Evolutionary conservation across 306 rosid species (phyloP).

Genomic region (Casuarina glauca): DNA sequence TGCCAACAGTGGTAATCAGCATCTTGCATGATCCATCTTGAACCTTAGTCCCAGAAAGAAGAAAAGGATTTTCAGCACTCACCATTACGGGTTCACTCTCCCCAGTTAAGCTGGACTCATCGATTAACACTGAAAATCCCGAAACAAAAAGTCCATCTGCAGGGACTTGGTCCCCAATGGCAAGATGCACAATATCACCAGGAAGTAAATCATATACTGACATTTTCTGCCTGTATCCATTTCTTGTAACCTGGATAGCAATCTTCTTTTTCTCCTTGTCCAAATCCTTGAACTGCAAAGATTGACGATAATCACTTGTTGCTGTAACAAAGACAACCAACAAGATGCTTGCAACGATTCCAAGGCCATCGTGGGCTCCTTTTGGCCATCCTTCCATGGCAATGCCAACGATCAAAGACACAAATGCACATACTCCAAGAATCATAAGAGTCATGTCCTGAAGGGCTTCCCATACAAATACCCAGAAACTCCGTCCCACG

Average conservation of each 20-base stretch:
- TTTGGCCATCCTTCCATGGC: slow-evolving; percentile 91
- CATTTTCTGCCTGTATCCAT: slow-evolving; percentile 85
- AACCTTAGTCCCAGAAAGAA: slow-evolving; percentile 92
- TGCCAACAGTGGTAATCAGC: slow-evolving; percentile 90
- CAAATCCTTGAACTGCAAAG: slow-evolving; percentile 88
- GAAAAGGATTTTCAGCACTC: slow-evolving; percentile 67
- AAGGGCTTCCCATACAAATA: slow-evolving; percentile 97
- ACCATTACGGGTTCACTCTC: slow-evolving; percentile 94
- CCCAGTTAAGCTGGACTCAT: slow-evolving; percentile 94
- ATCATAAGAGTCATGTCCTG: slow-evolving; percentile 98
- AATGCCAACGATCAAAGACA: slow-evolving; percentile 81
- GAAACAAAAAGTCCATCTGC: slow-evolving; percentile 88
- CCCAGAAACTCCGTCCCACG: slow-evolving; percentile 61
- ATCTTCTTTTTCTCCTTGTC: slow-evolving; percentile 97
- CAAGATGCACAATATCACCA: slow-evolving; percentile 88
- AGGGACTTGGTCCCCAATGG: slow-evolving; percentile 93
- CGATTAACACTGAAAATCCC: slow-evolving; percentile 80
- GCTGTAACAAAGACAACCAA: slow-evolving; percentile 95
- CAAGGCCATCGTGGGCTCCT: slow-evolving; percentile 96
- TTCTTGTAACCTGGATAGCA: slow-evolving; percentile 84
- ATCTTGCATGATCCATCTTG: slow-evolving; percentile 95
- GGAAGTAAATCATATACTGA: slow-evolving; percentile 91
- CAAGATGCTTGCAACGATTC: slow-evolving; percentile 91
- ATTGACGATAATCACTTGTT: slow-evolving; percentile 90
- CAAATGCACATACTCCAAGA: slow-evolving; percentile 83